These are phyloP conservation scores for Ustilago cynodontis DNA, from an alignment of 1,284 basidiomycete genomes.

Conservation along the genomic window DNA sequence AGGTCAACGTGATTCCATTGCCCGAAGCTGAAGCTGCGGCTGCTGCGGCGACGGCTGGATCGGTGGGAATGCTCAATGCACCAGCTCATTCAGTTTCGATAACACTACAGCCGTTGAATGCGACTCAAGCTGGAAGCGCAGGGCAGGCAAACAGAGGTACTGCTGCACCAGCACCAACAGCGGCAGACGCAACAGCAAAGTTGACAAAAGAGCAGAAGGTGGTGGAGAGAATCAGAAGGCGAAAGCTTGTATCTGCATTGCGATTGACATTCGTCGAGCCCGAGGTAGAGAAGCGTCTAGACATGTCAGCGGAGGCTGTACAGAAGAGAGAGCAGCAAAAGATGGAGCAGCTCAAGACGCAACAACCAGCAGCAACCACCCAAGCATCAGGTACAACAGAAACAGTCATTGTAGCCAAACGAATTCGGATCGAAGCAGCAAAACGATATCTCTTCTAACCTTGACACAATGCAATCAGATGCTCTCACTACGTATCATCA, in stretches of 20 bases:
- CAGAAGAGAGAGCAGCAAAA: neutral
- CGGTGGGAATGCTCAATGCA: neutral
- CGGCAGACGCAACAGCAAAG: neutral
- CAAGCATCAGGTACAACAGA: neutral
- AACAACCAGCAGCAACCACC: neutral
- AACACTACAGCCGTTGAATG: slow-evolving; percentile 14
- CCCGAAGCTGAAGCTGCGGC: neutral
- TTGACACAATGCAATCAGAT: neutral
- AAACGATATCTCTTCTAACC: slow-evolving; percentile 47
- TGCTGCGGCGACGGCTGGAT: neutral
- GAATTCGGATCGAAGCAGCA: slow-evolving; percentile 34
- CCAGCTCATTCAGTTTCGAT: slow-evolving; percentile 28
- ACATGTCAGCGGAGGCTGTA: neutral
- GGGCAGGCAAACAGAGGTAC: neutral
- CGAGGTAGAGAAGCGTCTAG: slow-evolving; percentile 11
- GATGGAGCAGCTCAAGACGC: neutral
- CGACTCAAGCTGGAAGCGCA: neutral
- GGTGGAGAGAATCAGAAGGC: slow-evolving; percentile 30
- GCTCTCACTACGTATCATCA: neutral
- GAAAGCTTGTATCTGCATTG: slow-evolving; percentile 29
- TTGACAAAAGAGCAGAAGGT: slow-evolving; percentile 7
- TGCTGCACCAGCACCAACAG: neutral
- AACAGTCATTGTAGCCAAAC: neutral
- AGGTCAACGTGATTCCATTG: slow-evolving; percentile 17
- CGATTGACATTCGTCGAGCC: slow-evolving; percentile 34